phyloP scores from a whole-genome alignment of 1,284 basidiomycete genomes.

The Ganoderma leucocontextum region DNA sequence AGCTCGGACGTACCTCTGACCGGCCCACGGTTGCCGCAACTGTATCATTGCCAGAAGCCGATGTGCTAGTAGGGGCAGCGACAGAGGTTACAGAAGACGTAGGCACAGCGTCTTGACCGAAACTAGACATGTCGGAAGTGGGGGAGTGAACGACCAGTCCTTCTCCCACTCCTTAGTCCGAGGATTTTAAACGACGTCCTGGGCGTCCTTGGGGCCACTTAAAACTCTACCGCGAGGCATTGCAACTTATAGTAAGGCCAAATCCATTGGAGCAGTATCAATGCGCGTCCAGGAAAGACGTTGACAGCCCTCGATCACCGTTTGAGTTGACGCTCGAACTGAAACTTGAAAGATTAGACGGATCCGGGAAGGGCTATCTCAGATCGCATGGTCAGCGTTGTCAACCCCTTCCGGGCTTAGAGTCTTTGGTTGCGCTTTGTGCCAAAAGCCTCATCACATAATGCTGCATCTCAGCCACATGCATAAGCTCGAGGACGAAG shows the following conservation, averaged over 20 bases:
- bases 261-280: not conserved
- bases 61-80: not conserved
- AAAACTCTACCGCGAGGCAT: not conserved
- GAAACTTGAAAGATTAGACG: not conserved
- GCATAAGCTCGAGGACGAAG: not conserved
- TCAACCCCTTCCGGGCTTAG: not conserved
- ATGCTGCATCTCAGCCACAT: not conserved
- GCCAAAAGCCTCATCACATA: not conserved
- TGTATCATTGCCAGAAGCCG: not conserved
- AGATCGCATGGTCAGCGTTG: not conserved
- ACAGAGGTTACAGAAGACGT: not conserved
- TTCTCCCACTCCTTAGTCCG: not conserved
- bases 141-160: constrained; percentile 2
- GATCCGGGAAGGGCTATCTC: not conserved
- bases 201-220: too few relatives aligned
- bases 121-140: constrained; percentile 4
- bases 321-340: not conserved
- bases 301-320: not conserved
- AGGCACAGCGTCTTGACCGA: not conserved
- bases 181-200: not conserved
- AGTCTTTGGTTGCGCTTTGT: not conserved
- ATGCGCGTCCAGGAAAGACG: not conserved
- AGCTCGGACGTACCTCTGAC: not conserved
- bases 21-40: not conserved
- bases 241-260: not conserved